Evolutionary conservation across 331 rosid species (phyloP).

Genomic region (Rhamnella rubrinervis): DNA sequence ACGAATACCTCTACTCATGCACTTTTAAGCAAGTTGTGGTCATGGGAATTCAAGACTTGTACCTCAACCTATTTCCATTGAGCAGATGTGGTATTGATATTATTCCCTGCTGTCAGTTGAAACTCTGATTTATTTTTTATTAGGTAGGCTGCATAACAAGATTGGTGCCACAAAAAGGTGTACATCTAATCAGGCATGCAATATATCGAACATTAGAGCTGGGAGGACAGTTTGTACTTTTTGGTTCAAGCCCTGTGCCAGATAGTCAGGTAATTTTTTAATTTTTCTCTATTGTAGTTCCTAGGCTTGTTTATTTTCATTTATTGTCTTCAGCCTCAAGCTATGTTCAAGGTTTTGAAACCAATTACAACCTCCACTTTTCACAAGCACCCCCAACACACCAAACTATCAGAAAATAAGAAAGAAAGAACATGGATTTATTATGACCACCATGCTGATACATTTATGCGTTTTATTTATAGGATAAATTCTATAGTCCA

Average conservation of each 20-base stretch:
- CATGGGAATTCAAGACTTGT: too few relatives aligned
- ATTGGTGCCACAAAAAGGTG: conserved; percentile 97
- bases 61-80: too few relatives aligned
- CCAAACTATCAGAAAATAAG: background rate
- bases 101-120: background rate
- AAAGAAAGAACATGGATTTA: background rate
- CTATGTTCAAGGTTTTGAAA: conserved; percentile 88
- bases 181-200: conserved; percentile 93
- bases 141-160: conserved; percentile 97
- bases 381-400: too few relatives aligned
- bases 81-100: too few relatives aligned
- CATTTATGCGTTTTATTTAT: background rate
- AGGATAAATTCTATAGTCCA: conserved; percentile 56
- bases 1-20: too few relatives aligned
- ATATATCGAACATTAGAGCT: conserved; percentile 76
- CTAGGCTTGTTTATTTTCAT: background rate
- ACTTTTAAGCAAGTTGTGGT: too few relatives aligned
- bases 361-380: too few relatives aligned
- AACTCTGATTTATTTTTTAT: conserved; percentile 22
- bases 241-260: conserved; percentile 93
- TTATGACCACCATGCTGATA: background rate
- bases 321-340: conserved; percentile 69
- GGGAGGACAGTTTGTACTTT: conserved; percentile 93
- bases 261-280: conserved; percentile 70
- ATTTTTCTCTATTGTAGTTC: conserved; percentile 15